These are phyloP conservation scores for Rhodotorula sp. DNA, from an alignment of 1,284 basidiomycete genomes.

Conservation along the genomic window DNA sequence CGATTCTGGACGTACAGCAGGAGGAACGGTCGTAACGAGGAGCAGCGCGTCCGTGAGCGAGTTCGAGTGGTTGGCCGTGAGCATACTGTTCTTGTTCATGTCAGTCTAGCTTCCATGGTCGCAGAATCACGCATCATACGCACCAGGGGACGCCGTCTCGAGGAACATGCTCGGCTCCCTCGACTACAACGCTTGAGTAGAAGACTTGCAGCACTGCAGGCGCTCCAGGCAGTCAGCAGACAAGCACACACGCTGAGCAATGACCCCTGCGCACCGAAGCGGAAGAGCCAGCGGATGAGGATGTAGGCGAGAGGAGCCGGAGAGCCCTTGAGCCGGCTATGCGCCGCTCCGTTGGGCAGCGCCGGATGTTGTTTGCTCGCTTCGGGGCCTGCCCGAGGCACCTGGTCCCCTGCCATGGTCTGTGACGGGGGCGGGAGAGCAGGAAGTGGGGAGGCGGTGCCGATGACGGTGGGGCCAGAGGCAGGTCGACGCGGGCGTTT, in stretches of 20 bases:
- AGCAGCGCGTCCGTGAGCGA: slow-evolving; percentile 77
- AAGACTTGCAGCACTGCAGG: slow-evolving; percentile 71
- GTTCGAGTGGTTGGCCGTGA: slow-evolving; percentile 80
- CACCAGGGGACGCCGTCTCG: slow-evolving; percentile 71
- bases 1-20: background rate
- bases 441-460: too few relatives aligned
- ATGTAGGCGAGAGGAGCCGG: slow-evolving; percentile 30
- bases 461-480: too few relatives aligned
- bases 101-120: background rate
- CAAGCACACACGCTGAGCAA: background rate
- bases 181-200: slow-evolving; percentile 82
- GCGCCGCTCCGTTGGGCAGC: too few relatives aligned
- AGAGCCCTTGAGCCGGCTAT: background rate
- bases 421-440: too few relatives aligned
- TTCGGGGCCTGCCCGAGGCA: too few relatives aligned
- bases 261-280: background rate
- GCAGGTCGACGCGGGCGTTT: too few relatives aligned
- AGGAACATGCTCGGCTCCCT: slow-evolving; percentile 70
- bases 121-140: slow-evolving; percentile 42
- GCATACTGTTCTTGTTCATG: slow-evolving; percentile 54
- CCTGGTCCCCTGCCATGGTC: too few relatives aligned
- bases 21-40: slow-evolving; percentile 45
- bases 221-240: slow-evolving; percentile 62
- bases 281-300: slow-evolving; percentile 29
- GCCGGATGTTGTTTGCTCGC: too few relatives aligned